Evolutionary conservation across 768 basidiomycete species (phyloP), one percentile per base, ranked within the genome.

Genomic region (Coprinopsis sp.): DNA sequence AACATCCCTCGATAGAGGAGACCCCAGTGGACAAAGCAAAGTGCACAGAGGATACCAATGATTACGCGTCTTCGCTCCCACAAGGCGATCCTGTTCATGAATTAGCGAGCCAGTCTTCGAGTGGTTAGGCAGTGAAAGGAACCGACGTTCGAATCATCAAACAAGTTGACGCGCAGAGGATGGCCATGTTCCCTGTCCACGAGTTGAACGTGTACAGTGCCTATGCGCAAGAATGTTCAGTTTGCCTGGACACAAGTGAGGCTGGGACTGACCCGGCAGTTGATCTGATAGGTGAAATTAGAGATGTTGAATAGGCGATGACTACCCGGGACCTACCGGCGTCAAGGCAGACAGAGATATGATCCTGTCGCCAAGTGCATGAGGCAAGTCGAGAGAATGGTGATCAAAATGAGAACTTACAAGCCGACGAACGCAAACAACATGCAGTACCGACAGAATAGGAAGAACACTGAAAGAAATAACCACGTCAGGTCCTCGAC

Each of bases 401-500:
- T 13, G 4, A 46, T 28, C 12, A 33, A 19, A 23, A 27, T 27
- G 33, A 30, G 24, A 2, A 64, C 78, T 64, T 57, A 82, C 83
- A 87, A 52, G 47, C 84, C 82, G 52, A 81, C 60, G 55, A 85
- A 70, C 3, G 83, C 74, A 47, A 78, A 68, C n/a, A 87, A 56
- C 71, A 86, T 79, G 61, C 80, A 82, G 59, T 87, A 87, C 50
- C 84, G 78, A 58, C 78, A 82, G 21, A 83, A 64, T 59, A 87
- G 84, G 58, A 83, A 82, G 50, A 83, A 80, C 21, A 77, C 83
- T 69, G 37, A 2, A 34, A 22, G 12, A 22, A 51, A 53, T 36
- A 30, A 33, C 19, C 33, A 10, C 23, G 7, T 28, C 11, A 14
- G 36, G 36, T 10, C 2, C 1, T 18, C 47, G 11, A 28, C 6